These are phyloP conservation scores for Fagopyrum esculentum DNA, from an alignment of 148 eudicot genomes.

Conservation along the genomic window DNA sequence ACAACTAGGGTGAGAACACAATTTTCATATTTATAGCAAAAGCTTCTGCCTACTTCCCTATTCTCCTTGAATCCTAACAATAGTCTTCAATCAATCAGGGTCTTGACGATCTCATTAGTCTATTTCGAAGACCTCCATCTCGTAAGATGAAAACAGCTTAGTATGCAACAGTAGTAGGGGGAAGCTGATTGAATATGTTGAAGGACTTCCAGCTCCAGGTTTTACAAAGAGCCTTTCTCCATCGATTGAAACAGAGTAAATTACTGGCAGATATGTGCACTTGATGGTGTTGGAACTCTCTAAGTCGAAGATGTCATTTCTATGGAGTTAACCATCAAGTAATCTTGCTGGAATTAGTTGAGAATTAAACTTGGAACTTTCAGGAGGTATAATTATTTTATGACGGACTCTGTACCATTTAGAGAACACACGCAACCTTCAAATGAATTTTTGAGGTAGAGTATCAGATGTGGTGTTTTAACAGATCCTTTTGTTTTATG, in stretches of 20 bases:
- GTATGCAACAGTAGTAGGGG: not conserved
- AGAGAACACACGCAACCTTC: not conserved
- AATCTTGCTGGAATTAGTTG: not conserved
- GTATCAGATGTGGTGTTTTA: not conserved
- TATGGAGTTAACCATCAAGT: not conserved
- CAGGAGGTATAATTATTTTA: not conserved
- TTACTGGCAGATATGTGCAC: not conserved
- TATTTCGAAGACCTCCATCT: conserved; percentile 46
- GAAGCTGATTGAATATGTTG: not conserved
- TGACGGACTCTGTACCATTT: not conserved
- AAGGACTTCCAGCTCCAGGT: not conserved
- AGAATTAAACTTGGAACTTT: not conserved
- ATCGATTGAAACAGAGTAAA: not conserved
- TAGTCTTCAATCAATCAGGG: conserved; percentile 24
- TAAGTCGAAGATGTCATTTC: not conserved
- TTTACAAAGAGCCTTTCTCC: not conserved
- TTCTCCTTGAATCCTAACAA: not conserved
- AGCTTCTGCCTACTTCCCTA: not conserved
- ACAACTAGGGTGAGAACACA: conserved; percentile 59
- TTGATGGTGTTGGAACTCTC: not conserved
- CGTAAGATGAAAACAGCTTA: conserved; percentile 39
- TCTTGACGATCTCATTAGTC: conserved; percentile 47
- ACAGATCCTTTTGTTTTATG: not conserved
- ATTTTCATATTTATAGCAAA: not conserved
- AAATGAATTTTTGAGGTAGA: not conserved